phyloP scores from a whole-genome alignment of 257 asterid species.

The Penstemon newberryi region DNA sequence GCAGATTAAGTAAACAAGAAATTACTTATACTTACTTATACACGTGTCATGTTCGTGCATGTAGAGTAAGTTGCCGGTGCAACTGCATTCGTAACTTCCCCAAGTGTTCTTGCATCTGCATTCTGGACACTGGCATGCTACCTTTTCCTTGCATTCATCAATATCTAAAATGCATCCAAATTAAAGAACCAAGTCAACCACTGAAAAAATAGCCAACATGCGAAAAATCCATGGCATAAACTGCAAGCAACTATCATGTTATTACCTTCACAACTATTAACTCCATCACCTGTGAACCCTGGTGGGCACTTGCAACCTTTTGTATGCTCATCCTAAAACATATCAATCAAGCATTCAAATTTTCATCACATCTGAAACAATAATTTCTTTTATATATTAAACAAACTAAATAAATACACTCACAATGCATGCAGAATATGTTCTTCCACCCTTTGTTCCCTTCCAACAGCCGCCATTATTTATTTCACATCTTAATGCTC shows the following conservation, averaged over 20 bases:
- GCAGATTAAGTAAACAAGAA: slow-evolving; percentile 3
- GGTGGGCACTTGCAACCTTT: slow-evolving; percentile 91
- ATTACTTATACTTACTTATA: slow-evolving; percentile 48
- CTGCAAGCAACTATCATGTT: background rate
- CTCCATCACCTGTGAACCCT: slow-evolving; percentile 96
- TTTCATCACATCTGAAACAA: background rate
- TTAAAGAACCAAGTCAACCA: slow-evolving; percentile 16
- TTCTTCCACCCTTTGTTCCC: slow-evolving; percentile 59
- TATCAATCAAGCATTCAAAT: background rate
- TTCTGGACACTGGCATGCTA: slow-evolving; percentile 49
- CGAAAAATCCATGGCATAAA: slow-evolving; percentile 4
- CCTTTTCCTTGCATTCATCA: slow-evolving; percentile 75
- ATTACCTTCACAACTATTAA: slow-evolving; percentile 76
- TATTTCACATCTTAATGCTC: slow-evolving; percentile 79
- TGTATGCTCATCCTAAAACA: slow-evolving; percentile 67
- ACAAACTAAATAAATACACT: slow-evolving; percentile 28
- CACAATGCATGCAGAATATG: slow-evolving; percentile 90
- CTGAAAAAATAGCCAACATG: slow-evolving; percentile 3
- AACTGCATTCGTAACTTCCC: slow-evolving; percentile 58
- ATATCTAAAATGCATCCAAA: slow-evolving; percentile 48
- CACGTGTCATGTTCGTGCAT: slow-evolving; percentile 84
- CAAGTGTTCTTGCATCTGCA: slow-evolving; percentile 58
- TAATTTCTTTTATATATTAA: background rate
- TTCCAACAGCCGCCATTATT: slow-evolving; percentile 96
- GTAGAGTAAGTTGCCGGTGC: slow-evolving; percentile 46